These are phyloP conservation scores for Nevesoporus exiguus DNA, from an alignment of 768 basidiomycete species.

Conservation along the genomic window DNA sequence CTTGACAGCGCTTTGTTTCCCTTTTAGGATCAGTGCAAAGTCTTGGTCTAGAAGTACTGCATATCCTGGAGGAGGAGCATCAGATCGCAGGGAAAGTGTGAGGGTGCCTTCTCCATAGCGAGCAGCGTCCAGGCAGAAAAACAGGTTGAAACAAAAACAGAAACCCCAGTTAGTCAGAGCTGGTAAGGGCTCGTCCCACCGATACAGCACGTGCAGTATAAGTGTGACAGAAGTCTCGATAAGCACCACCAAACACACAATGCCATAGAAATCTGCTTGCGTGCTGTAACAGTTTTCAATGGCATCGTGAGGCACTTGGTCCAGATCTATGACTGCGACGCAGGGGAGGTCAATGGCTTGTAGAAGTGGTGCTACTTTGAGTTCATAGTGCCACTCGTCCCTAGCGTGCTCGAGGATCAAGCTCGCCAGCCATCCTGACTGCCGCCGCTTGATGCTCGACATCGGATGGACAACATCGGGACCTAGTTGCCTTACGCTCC, in stretches of 20 bases:
- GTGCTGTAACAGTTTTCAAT: neutral
- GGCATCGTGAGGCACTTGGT: neutral
- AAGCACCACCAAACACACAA: neutral
- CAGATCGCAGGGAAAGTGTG: neutral
- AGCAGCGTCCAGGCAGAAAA: neutral
- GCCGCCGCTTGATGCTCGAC: neutral
- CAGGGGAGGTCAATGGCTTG: neutral
- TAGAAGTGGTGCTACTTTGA: neutral
- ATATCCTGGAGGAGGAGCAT: neutral
- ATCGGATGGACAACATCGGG: conserved; percentile 4
- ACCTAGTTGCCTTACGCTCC: neutral
- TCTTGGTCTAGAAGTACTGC: too few relatives aligned
- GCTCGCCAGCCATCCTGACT: neutral
- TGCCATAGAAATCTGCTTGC: neutral
- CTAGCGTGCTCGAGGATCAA: conserved; percentile 1
- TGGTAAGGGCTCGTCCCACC: too few relatives aligned
- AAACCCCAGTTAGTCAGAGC: neutral
- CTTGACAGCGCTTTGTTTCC: neutral
- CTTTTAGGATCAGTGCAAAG: neutral
- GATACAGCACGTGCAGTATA: neutral
- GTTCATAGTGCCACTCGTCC: neutral
- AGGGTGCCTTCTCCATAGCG: neutral
- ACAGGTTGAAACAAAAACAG: neutral
- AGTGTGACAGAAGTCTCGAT: neutral
- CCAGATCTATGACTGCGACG: too few relatives aligned